Evolutionary conservation across 2,329 filamentous ascomycete genomes (phyloP), one percentile per base, ranked within the genome.

Genomic region (Ceratocystis destructans): DNA sequence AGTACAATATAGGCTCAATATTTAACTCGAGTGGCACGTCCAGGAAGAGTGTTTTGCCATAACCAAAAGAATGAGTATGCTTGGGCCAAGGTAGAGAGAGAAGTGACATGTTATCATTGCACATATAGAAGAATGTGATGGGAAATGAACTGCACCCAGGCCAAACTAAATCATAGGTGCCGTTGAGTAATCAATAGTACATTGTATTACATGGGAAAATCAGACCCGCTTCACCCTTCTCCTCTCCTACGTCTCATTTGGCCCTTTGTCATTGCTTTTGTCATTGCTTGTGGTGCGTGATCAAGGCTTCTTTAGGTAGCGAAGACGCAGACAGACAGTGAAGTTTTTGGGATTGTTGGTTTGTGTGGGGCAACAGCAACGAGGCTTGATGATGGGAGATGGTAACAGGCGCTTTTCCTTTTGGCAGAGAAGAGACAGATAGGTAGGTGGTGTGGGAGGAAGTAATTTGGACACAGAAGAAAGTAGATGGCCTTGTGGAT

Each of bases 1-100:
- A 20, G 55, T 15, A 20, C 28, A 59, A 59, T 59, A 59, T 59
- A 59, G 55, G 15, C 55, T 59, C 31, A 31, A 59, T 59, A 59
- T 59, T 59, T 59, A 31, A 37, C 55, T 59, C 55, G 33, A 12
- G 17, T 59, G 55, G 55, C 55, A 33, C 31, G 55, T 33, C 20
- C 15, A 33, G 28, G 31, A 33, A 59, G 55, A n/a, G 33, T 12
- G 55, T 37, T 59, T 59, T 37, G 12, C 33, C 31, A 17, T n/a
- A 6, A 37, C 55, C 28, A 59, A 59, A 59, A 59, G 55, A 59
- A 59, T 17, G 55, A 17, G n/a, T 53, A 53, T 53, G 20, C 12
- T 25, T 22, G 22, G 37, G 3, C 8, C 22, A 28, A 17, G 48
- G 15, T 53, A 12, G 10, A 8, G 25, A 53, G 48, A 10, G 48